Percentiles rank a stretch among this genome's conserved stretches.
Evolutionary conservation across 768 basidiomycete genomes (phyloP).

Genomic region (Cystofilobasidium capitatum): DNA sequence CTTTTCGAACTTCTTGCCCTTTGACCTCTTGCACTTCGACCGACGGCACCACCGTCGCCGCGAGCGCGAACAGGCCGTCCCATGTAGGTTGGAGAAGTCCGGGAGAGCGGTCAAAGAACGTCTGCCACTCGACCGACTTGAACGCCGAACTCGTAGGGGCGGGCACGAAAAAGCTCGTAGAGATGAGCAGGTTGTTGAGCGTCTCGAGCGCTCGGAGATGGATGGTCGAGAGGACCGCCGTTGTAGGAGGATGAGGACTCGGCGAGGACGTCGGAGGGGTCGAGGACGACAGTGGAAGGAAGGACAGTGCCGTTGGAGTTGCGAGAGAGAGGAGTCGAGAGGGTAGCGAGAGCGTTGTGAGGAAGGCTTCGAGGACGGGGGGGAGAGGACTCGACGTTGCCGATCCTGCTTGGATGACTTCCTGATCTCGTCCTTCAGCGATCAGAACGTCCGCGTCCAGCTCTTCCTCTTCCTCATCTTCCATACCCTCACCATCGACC

Average conservation of each 20-base stretch:
- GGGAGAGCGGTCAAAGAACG: slow-evolving; percentile 15
- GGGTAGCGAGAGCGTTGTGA: slow-evolving; percentile 58
- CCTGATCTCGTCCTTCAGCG: slow-evolving; percentile 44
- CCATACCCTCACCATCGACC: slow-evolving; percentile 22
- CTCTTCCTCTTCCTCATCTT: slow-evolving; percentile 40
- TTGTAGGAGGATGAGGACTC: slow-evolving; percentile 77
- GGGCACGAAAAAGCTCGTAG: slow-evolving; percentile 47
- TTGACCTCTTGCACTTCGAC: slow-evolving; percentile 33
- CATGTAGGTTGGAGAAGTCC: slow-evolving; percentile 43
- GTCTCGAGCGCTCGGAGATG: slow-evolving; percentile 81
- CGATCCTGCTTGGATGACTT: slow-evolving; percentile 34
- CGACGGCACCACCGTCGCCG: slow-evolving; percentile 32
- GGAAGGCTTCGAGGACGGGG: slow-evolving; percentile 41
- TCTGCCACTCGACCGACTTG: slow-evolving; percentile 44
- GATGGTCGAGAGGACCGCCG: slow-evolving; percentile 69
- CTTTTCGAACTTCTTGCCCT: slow-evolving; percentile 61
- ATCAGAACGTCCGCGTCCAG: slow-evolving; percentile 41
- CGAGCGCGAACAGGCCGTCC: slow-evolving; percentile 35
- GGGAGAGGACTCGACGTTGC: slow-evolving; percentile 13
- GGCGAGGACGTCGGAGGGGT: slow-evolving; percentile 41
- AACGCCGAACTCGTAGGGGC: slow-evolving; percentile 41
- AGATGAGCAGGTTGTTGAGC: slow-evolving; percentile 77
- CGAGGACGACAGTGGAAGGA: slow-evolving; percentile 50
- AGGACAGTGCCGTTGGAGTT: slow-evolving; percentile 69
- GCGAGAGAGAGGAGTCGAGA: slow-evolving; percentile 52